Conservation (phyloP, 2,329 filamentous ascomycete species). For the Arthrinium phaeospermum region DNA sequence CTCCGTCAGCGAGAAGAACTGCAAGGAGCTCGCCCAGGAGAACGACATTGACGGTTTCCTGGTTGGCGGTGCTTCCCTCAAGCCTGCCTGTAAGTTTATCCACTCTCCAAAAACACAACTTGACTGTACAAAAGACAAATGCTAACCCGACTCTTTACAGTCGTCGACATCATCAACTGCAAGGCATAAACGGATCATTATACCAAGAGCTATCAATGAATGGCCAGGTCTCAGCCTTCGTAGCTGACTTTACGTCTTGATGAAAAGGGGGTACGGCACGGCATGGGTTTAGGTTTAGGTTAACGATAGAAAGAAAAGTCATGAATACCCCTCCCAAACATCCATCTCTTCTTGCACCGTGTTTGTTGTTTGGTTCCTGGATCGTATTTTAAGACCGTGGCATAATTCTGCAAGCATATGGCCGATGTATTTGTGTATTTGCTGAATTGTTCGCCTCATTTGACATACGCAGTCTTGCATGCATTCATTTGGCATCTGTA, state of each 20-base stretch:
- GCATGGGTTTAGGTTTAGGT: slow-evolving; percentile 11
- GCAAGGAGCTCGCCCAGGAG: slow-evolving; percentile 88
- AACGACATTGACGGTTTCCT: slow-evolving; percentile 97
- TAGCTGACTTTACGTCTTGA: slow-evolving; percentile 13
- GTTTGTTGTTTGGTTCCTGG: slow-evolving; percentile 16
- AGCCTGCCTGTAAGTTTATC: slow-evolving; percentile 81
- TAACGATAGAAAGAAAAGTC: slow-evolving; percentile 13
- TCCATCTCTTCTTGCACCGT: not conserved
- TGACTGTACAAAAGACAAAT: slow-evolving; percentile 15
- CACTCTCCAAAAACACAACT: not conserved
- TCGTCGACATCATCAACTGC: slow-evolving; percentile 64
- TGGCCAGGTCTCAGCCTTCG: slow-evolving; percentile 13
- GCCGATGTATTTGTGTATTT: slow-evolving; percentile 17
- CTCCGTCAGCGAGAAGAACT: slow-evolving; percentile 98
- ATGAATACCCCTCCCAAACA: slow-evolving; percentile 9
- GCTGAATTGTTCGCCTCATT: slow-evolving; percentile 4
- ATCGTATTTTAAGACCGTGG: not conserved
- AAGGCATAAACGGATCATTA: slow-evolving; percentile 45
- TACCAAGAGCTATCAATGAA: not conserved
- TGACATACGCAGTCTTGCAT: not conserved
- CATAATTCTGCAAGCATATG: not conserved
- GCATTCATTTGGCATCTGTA: slow-evolving; percentile 13
- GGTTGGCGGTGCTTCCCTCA: slow-evolving; percentile 93
- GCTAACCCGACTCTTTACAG: slow-evolving; percentile 36
- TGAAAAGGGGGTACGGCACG: slow-evolving; percentile 13